phyloP scores from a whole-genome alignment of 768 basidiomycete species.

The Stropharia rugosoannulata region DNA sequence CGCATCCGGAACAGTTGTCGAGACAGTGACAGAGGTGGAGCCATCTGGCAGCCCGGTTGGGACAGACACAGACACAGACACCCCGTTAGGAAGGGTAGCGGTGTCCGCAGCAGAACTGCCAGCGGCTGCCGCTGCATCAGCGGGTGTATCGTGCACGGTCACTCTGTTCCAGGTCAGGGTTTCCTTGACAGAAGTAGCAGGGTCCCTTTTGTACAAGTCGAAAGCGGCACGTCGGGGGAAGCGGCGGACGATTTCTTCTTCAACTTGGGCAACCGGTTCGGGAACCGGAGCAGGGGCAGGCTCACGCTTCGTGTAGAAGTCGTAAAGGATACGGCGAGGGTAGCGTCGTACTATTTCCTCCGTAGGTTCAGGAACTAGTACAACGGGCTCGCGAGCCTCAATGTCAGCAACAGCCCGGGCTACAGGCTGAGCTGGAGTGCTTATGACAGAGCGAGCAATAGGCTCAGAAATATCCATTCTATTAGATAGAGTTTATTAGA shows the following conservation, averaged over 20 bases:
- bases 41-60: neutral
- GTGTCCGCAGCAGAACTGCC: neutral
- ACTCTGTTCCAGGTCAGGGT: conserved; percentile 16
- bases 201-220: conserved; percentile 29
- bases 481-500: neutral
- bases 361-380: neutral
- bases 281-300: neutral
- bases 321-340: neutral
- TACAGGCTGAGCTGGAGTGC: conserved; percentile 18
- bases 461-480: conserved; percentile 28
- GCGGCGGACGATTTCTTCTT: conserved; percentile 11
- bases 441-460: conserved; percentile 22
- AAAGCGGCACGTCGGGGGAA: conserved; percentile 27
- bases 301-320: conserved; percentile 6
- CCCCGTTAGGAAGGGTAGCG: neutral
- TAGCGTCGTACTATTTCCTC: conserved; percentile 1
- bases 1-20: neutral
- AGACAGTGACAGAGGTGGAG: neutral
- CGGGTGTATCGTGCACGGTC: conserved; percentile 21
- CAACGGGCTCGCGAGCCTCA: conserved; percentile 22
- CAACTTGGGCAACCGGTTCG: conserved; percentile 4
- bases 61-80: neutral
- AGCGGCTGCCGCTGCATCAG: conserved; percentile 17
- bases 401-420: conserved; percentile 21
- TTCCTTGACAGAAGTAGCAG: conserved; percentile 23